These are phyloP conservation scores for Pseudogymnoascus sp. DNA, from an alignment of 2,329 filamentous ascomycete genomes.

Conservation along the genomic window DNA sequence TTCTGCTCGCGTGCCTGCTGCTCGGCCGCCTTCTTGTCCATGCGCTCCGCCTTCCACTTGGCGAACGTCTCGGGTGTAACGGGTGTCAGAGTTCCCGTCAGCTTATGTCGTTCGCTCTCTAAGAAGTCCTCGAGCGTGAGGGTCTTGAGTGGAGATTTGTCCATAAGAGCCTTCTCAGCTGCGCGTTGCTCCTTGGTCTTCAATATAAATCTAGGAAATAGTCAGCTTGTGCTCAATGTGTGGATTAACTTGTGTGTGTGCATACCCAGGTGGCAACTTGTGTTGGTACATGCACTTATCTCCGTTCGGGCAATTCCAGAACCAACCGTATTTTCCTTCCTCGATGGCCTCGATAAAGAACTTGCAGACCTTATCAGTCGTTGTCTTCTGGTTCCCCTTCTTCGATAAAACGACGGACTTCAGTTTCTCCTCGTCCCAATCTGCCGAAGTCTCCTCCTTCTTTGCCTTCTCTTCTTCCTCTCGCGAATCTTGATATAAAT, in stretches of 20 bases:
- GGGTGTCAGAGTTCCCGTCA: constrained; percentile 83
- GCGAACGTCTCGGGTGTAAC: constrained; percentile 89
- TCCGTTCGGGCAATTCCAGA: constrained; percentile 95
- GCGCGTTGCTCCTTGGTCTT: constrained; percentile 97
- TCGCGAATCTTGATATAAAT: constrained; percentile 79
- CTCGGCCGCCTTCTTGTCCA: constrained; percentile 94
- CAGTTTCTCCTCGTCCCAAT: constrained; percentile 97
- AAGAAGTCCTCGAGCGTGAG: constrained; percentile 96
- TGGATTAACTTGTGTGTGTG: constrained; percentile 20
- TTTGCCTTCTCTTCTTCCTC: constrained; percentile 65
- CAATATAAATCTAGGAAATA: constrained; percentile 65
- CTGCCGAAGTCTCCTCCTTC: constrained; percentile 85
- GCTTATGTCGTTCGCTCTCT: constrained; percentile 91
- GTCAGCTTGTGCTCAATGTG: constrained; percentile 20
- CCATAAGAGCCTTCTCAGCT: constrained; percentile 89
- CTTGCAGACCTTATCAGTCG: constrained; percentile 98
- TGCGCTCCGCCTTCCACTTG: constrained; percentile 91
- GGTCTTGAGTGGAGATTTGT: constrained; percentile 91
- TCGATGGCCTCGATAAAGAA: constrained; percentile 96
- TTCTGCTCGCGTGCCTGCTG: constrained; percentile 84
- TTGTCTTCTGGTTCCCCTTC: constrained; percentile 92
- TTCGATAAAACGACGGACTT: constrained; percentile 86
- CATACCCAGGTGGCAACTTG: constrained; percentile 85
- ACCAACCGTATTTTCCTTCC: constrained; percentile 98
- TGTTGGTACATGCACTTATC: constrained; percentile 99